phyloP scores from a whole-genome alignment of 2,329 filamentous ascomycete species.

The Huntiella abstrusa region DNA sequence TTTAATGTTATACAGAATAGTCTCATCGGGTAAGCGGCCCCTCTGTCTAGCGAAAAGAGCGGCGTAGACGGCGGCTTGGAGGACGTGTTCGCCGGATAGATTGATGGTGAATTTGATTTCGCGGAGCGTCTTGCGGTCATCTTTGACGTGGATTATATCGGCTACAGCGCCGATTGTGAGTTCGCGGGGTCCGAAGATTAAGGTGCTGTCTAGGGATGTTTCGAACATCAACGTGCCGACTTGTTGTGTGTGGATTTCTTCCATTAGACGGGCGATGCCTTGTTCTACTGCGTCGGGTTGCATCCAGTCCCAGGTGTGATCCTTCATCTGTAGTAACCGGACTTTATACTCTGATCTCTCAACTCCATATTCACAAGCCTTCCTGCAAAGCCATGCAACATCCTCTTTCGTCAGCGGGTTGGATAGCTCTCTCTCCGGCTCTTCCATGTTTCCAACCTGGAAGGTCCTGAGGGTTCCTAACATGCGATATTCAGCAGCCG shows the following conservation, averaged over 20 bases:
- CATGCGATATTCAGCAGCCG: constrained; percentile 14
- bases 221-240: constrained; percentile 1
- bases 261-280: constrained; percentile 13
- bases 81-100: constrained; percentile 14
- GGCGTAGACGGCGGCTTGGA: constrained; percentile 16
- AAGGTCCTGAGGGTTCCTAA: constrained; percentile 13
- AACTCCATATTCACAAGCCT: constrained; percentile 16
- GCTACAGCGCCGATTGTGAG: no score
- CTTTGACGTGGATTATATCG: no score
- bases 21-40: constrained; percentile 11
- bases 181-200: no score
- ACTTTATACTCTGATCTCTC: constrained; percentile 14
- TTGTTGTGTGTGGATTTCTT: constrained; percentile 8
- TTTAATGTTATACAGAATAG: constrained; percentile 16
- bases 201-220: background rate
- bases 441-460: background rate
- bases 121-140: constrained; percentile 13
- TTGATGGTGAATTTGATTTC: constrained; percentile 17
- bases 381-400: constrained; percentile 15
- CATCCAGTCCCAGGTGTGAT: constrained; percentile 17
- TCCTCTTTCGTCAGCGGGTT: background rate
- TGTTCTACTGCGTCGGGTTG: constrained; percentile 11
- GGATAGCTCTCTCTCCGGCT: no score
- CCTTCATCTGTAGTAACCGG: constrained; percentile 15
- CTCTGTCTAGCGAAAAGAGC: constrained; percentile 12